phyloP scores from a whole-genome alignment of 2,329 filamentous ascomycete genomes.

The Venturiaceae sp. region DNA sequence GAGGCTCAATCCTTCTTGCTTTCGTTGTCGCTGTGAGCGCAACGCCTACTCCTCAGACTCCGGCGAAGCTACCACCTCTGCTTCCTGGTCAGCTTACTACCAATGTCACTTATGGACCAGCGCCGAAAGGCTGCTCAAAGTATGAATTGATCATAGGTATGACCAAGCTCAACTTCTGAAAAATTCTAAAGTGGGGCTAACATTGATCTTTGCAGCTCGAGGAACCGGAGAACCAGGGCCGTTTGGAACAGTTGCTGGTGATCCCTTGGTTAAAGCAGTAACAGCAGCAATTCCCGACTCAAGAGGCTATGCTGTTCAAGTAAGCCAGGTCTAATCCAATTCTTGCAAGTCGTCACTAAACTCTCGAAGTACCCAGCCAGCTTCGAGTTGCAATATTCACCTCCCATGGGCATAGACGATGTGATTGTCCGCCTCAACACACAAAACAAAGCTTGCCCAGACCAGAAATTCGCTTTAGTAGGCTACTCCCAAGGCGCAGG shows the following conservation, averaged over 20 bases:
- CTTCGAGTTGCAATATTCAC: not conserved
- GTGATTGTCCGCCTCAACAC: not conserved
- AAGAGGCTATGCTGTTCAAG: not conserved
- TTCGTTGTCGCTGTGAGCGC: not conserved
- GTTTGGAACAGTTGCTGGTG: slow-evolving; percentile 2
- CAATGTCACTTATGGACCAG: not conserved
- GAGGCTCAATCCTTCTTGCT: no score
- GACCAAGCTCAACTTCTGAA: no score
- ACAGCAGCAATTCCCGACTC: not conserved
- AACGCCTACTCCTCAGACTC: not conserved
- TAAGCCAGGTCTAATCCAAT: not conserved
- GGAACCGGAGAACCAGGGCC: not conserved
- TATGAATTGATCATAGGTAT: not conserved
- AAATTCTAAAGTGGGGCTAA: no score
- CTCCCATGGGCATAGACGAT: not conserved
- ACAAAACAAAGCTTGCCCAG: slow-evolving; percentile 5
- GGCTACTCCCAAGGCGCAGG: slow-evolving; percentile 5
- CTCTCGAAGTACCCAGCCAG: not conserved
- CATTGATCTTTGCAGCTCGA: not conserved
- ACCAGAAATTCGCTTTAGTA: not conserved
- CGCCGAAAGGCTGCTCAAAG: not conserved
- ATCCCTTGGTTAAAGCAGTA: not conserved
- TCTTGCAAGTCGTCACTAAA: not conserved
- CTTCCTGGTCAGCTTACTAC: not conserved
- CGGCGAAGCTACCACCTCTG: not conserved